A percentile compares a stretch with the other conserved stretches of the same genome.
Evolutionary conservation across 116 monocot genomes (phyloP).

Genomic region (Papilionanthe hybrid): DNA sequence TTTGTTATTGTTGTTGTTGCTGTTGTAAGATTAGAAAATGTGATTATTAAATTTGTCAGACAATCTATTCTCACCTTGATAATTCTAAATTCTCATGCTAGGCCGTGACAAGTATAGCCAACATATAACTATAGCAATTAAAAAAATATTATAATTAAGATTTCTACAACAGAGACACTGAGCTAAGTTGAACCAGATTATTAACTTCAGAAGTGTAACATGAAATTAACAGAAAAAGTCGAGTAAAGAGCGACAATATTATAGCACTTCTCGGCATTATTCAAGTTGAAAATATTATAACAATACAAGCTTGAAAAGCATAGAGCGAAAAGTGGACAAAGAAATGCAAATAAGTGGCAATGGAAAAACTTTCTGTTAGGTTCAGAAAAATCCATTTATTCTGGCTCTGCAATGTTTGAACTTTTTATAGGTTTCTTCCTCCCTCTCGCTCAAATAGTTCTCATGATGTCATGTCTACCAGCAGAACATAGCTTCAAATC

Average conservation of each 20-base stretch:
- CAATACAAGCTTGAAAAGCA: background rate
- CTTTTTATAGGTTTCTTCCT: background rate
- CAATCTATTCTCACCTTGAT: too few species aligned
- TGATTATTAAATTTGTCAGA: too few species aligned
- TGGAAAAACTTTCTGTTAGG: background rate
- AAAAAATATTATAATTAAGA: background rate
- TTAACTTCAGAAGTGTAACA: background rate
- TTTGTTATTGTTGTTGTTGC: too few species aligned
- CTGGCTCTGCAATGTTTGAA: background rate
- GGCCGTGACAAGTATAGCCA: background rate
- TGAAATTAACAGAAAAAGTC: background rate
- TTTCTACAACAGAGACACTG: background rate
- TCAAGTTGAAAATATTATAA: background rate
- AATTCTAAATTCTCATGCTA: too few species aligned
- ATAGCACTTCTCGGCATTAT: background rate
- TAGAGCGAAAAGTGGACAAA: background rate
- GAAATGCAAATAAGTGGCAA: background rate
- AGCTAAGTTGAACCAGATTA: background rate
- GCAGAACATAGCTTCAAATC: background rate
- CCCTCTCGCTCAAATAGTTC: background rate
- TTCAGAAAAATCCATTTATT: background rate
- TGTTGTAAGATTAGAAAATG: too few species aligned
- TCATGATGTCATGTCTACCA: background rate
- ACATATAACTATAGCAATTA: background rate
- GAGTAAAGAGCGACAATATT: background rate